Evolutionary conservation across 352 stramenopile genomes (phyloP).

Genomic region (Phytophthora europaea): DNA sequence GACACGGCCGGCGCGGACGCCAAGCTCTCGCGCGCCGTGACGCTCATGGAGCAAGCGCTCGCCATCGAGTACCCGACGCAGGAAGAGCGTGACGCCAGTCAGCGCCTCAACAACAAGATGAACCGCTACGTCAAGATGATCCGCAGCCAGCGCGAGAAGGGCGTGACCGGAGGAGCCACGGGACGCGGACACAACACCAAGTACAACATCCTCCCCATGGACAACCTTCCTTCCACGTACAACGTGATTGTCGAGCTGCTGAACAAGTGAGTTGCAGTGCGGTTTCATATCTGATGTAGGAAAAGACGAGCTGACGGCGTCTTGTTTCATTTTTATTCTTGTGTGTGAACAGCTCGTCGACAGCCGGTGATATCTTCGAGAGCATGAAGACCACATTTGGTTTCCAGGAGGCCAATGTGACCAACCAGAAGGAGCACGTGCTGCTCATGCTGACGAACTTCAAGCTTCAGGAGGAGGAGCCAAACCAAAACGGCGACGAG

Average conservation of each 20-base stretch:
- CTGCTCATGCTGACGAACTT: slow-evolving; percentile 86
- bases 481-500: slow-evolving; percentile 34
- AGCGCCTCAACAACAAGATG: slow-evolving; percentile 88
- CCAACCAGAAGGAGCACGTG: slow-evolving; percentile 86
- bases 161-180: slow-evolving; percentile 33
- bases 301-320: slow-evolving; percentile 7
- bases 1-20: slow-evolving; percentile 61
- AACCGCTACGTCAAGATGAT: slow-evolving; percentile 91
- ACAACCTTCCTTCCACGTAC: slow-evolving; percentile 73
- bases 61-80: slow-evolving; percentile 78
- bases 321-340: not conserved
- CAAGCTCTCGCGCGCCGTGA: slow-evolving; percentile 77
- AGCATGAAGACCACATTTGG: slow-evolving; percentile 96
- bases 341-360: slow-evolving; percentile 51
- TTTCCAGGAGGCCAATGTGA: slow-evolving; percentile 93
- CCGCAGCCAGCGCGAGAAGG: slow-evolving; percentile 77
- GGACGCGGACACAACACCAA: slow-evolving; percentile 54
- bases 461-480: slow-evolving; percentile 75
- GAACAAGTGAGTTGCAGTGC: slow-evolving; percentile 43
- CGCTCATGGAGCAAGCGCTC: slow-evolving; percentile 82
- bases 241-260: slow-evolving; percentile 68
- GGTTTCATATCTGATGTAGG: not conserved
- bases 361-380: slow-evolving; percentile 88
- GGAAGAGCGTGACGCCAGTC: slow-evolving; percentile 78
- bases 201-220: slow-evolving; percentile 82